These are phyloP conservation scores for Pelagomonas calceolata DNA, from an alignment of 108 stramenopile species.

Conservation along the genomic window DNA sequence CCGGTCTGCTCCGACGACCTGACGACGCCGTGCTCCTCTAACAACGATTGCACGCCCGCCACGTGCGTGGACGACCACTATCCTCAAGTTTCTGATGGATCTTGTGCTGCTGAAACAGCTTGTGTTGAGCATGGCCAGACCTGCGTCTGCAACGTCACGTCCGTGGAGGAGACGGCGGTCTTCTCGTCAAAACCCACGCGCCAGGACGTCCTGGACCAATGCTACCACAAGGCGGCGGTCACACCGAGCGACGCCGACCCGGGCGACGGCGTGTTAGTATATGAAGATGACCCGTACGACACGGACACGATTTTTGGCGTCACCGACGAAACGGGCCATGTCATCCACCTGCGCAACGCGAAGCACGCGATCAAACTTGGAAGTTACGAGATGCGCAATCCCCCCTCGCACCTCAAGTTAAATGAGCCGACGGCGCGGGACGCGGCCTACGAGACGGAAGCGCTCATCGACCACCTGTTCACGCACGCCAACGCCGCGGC, in stretches of 20 bases:
- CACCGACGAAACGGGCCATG: too few species aligned
- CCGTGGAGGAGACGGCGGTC: conserved; percentile 16
- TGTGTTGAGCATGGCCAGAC: conserved; percentile 8
- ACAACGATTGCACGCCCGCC: too few species aligned
- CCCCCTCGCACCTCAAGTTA: too few species aligned
- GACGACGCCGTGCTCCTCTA: too few species aligned
- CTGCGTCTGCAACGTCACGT: conserved; percentile 29
- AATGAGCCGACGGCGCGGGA: conserved; percentile 40
- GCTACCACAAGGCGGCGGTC: background rate
- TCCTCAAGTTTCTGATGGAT: too few species aligned
- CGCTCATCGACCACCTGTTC: conserved; percentile 51
- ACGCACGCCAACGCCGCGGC: conserved; percentile 45
- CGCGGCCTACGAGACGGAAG: conserved; percentile 56
- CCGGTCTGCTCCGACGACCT: too few species aligned
- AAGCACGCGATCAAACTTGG: too few species aligned
- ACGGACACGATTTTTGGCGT: background rate
- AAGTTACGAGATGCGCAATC: too few species aligned
- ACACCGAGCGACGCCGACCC: background rate
- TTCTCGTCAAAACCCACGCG: conserved; percentile 6
- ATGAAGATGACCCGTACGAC: background rate
- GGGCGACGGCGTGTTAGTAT: background rate
- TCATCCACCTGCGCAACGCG: too few species aligned
- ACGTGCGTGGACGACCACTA: too few species aligned
- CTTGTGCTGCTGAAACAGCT: too few species aligned
- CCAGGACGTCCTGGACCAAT: conserved; percentile 2